A percentile compares a stretch with the other conserved stretches of the same genome.
Conservation (phyloP, 2,329 filamentous ascomycete species). For the Paracoccidioides lutzii region DNA sequence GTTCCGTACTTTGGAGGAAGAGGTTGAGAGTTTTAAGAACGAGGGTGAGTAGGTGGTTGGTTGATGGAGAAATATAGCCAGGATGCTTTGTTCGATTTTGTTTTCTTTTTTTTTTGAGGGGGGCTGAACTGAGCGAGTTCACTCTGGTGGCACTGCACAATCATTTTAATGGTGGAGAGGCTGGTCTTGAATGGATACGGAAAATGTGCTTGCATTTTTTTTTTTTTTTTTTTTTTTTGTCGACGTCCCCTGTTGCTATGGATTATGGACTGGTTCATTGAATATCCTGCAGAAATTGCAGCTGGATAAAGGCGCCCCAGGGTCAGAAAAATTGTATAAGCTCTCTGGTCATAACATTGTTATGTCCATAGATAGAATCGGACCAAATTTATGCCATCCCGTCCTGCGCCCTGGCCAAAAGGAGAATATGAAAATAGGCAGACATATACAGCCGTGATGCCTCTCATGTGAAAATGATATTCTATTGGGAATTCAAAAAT, state of each 20-base stretch:
- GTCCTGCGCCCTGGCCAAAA: not conserved
- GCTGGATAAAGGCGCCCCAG: not conserved
- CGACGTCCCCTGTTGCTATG: not conserved
- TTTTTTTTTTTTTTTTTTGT: not conserved
- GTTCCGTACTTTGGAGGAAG: conserved; percentile 5
- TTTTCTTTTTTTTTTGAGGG: not conserved
- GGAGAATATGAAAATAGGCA: not conserved
- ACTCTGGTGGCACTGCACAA: no score
- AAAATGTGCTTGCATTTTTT: not conserved
- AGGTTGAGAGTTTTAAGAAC: conserved; percentile 6
- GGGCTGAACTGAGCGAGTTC: not conserved
- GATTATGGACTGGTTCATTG: not conserved
- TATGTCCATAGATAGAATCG: not conserved
- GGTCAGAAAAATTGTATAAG: not conserved
- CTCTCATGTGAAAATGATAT: not conserved
- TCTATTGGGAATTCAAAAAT: not conserved
- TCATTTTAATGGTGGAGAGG: not conserved
- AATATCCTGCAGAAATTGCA: not conserved
- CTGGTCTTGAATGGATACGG: no score
- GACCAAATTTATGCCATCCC: not conserved
- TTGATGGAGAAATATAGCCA: not conserved
- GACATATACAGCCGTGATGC: not conserved
- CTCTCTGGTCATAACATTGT: not conserved
- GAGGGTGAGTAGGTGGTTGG: conserved; percentile 5
- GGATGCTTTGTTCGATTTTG: not conserved